Base-by-base conservation (phyloP, 2,329 filamentous ascomycete genomes). In the Beauveria medogensis region DNA sequence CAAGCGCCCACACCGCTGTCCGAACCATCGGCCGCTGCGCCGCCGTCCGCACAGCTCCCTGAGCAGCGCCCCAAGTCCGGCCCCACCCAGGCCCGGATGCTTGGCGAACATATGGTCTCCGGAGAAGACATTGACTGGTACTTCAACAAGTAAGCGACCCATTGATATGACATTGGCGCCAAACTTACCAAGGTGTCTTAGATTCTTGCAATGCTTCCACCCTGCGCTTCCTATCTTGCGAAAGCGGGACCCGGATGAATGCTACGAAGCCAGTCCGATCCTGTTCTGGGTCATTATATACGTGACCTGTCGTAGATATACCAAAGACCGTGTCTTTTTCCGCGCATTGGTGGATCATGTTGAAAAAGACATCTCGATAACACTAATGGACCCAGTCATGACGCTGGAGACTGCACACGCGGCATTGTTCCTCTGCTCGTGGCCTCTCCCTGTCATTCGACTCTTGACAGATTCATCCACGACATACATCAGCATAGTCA, bases 251-350 rank as follows among this genome's bases (percentile, higher is more conserved):
- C 80, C 82, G 5, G 79, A 84, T 61, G 73, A 76, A 57, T 78
- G 77, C 64, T 83, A 81, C 64, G 74, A 78, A 10, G 67, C 77
- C 1, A 75, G 75, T 2, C 74, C 76, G 2, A 72, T 80, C 9
- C 74, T 84, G 7, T 84, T 84, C 66, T 84, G 81, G 82, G 72
- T 77, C n/a, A 74, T 84, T 59, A 72, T 84, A 47, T 77, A 76
- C 63, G 75, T 81, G 20, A 73, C 79, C 8, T 78, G 76, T 28
- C 79, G 81, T 2, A 77, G 80, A 1, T 82, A 82, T 64, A 73
- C 78, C 4, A 75, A 74, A 44, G 75, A 76, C 47, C 67, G 73
- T 2, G 71, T 71, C 3, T 67, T 79, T 22, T 74, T 80, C 20
- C 69, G 72, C 1, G 77, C 79, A 47, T 68, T 83, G 5, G 71